Base-by-base conservation (phyloP, 768 basidiomycete species). In the Hortiboletus campestris region DNA sequence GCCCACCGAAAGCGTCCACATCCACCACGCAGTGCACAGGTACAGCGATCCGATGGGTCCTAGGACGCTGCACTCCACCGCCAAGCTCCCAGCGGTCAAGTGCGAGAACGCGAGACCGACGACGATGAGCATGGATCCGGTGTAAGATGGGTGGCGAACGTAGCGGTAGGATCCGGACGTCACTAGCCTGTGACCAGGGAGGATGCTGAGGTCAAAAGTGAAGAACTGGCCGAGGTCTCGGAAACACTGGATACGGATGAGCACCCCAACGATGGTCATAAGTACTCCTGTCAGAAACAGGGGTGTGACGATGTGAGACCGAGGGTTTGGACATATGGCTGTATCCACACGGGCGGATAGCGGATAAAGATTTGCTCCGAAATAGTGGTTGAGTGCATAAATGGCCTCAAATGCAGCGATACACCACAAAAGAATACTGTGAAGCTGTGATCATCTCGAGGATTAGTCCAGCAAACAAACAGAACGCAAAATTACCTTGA, bases 121-220 rank as follows among this genome's bases (percentile, higher is more conserved):
- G 32, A 82, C 70, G 57, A 82, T 74, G 20, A 80, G 67, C 54
- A 83, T 61, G 1, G 80, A 79, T n/a, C 82, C 81, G 0, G 79
- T 78, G 64, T 82, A 83, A 0, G 80, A 75, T 17, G 82, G 82
- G 66, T 84, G 82, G 8, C 82, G 78, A 49, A 83, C 82, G 53
- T 77, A 76, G 7, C 67, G 54, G 63, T 84, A 84, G 55, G 75
- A 78, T 19, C 80, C 76, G n/a, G 67, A 64, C 3, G 80, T 82
- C 58, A 84, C 69, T 43, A 84, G 74, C 46, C 67, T 74, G 68
- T 84, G 83, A 32, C 71, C 66, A 2, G 81, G 80, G 51, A 78
- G 80, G 40, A 84, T 66, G 44, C 81, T 81, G 46, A 84, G 75
- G 61, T 83, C 82, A 64, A 83, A 84, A 0, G 83, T 84, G 72